Evolutionary conservation across 805 yeast species (phyloP), one percentile per base, ranked within the genome.

Genomic region (Schizosaccharomyces osmophilus): DNA sequence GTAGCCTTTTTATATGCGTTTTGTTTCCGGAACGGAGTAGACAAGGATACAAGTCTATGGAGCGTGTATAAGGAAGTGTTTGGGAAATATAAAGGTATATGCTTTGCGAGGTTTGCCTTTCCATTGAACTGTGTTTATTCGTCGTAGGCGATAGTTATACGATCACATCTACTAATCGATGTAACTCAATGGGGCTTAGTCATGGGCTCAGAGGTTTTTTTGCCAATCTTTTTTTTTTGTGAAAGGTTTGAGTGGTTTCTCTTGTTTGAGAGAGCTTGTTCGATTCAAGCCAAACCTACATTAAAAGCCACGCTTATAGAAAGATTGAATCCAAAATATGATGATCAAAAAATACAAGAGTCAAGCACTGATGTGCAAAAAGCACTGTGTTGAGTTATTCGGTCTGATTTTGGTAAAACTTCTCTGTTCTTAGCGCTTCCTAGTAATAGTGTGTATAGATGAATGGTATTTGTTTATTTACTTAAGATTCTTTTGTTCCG

Each of bases 151-250:
- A 51, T 51, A 51, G 57, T 51, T 51, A 51, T 51, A 24, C 36
- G 31, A 13, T 29, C 36, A 29, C 57, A 51, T 29, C 57, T 29
- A 9, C 8, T 3, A 17, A 9, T 29, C 13, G 57, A 29, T 51
- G 57, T 51, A 51, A 24, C 57, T 17, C 57, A 51, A 51, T 51
- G 57, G 57, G 57, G 57, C 57, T 51, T 51, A 51, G 57, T 51
- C 57, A 19, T 29, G 31, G 22, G 57, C n/a, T 51, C 57, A 51
- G n/a, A 29, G 57, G 31, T 8, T 51, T 29, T 42, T 29, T 22
- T 51, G 22, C 36, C 57, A 13, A 31, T 45, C 51, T 24, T 45
- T 24, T 45, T 19, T 51, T 19, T 13, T 5, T 3, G 29, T 4
- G 36, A 51, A 51, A 29, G 57, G 36, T 51, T 51, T 22, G 36